These are phyloP conservation scores for Neofusicoccum umdonicola DNA, from an alignment of 2,329 filamentous ascomycete species.

Conservation along the genomic window DNA sequence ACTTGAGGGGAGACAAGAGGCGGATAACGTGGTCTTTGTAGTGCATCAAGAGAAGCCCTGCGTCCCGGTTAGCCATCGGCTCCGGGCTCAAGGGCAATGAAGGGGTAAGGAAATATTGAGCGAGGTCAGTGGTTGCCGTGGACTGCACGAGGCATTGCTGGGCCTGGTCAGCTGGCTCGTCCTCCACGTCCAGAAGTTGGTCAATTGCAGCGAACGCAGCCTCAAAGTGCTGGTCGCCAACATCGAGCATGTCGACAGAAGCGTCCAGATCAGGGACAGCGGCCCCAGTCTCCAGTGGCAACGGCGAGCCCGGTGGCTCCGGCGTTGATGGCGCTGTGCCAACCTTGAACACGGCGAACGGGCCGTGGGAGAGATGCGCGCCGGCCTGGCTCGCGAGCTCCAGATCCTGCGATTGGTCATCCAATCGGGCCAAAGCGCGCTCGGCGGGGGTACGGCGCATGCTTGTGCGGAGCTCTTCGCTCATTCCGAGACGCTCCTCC, in stretches of 20 bases:
- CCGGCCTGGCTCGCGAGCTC: background rate
- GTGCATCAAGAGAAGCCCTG: slow-evolving; percentile 20
- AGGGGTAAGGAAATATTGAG: background rate
- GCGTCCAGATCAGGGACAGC: background rate
- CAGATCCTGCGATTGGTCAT: background rate
- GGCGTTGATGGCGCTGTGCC: no score
- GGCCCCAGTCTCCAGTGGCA: no score
- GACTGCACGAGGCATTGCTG: background rate
- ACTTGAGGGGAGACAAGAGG: slow-evolving; percentile 21
- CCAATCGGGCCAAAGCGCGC: background rate
- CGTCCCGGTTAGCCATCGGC: background rate
- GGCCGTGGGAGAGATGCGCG: background rate
- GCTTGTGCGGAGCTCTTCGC: background rate
- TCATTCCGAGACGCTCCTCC: background rate
- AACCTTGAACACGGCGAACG: background rate
- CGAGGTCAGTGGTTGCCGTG: background rate
- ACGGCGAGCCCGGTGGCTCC: no score
- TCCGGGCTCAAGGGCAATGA: background rate
- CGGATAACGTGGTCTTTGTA: slow-evolving; percentile 17
- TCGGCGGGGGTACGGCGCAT: background rate
- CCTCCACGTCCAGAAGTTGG: background rate
- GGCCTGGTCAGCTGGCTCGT: background rate
- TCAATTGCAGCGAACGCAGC: background rate
- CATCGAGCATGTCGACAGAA: background rate
- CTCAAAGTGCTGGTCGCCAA: background rate